Evolutionary conservation across 208 protist genomes (phyloP), one percentile per base, ranked within the genome.

Genomic region (Crithidia mellificae): DNA sequence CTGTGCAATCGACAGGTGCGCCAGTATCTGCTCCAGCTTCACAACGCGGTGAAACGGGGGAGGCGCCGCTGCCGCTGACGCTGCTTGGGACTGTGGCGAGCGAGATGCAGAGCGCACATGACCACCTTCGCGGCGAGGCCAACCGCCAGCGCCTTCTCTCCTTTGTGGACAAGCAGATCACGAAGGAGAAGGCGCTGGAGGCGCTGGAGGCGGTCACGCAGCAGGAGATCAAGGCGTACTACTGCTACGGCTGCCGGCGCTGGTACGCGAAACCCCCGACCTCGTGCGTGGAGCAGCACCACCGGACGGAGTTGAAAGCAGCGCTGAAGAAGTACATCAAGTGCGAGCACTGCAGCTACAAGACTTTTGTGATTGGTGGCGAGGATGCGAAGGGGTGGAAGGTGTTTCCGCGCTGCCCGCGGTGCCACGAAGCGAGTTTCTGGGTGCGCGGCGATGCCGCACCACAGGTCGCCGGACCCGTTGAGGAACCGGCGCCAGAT

Each of bases 321-420:
- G 86, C 89, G 15, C 64, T 77, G 43, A 80, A 86, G 55, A 80
- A 78, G 64, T 92, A 84, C 62, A 82, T 91, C 67, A 72, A 85
- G 67, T 94, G 89, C 67, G 78, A 84, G 46, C 77, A 87, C 59
- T 94, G 89, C 72, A 38, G 52, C 29, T 90, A 92, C 77, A 92
- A 90, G 67, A 92, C 83, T 11, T 85, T 78, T 46, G 55, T 92
- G 17, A 67, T 94, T 32, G 70, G 70, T 19, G 89, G 89, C 8
- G 78, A 92, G 29, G 74, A 74, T 43, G 77, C 74, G 29, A 69
- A 74, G 22, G 78, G 85, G 0, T 85, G 66, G 73, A 80, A 78
- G 57, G 51, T 90, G n/a, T 73, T 90, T 52, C 86, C 86, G 29
- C 41, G 67, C 6, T 94, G 89, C 25, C 89, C 89, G 30, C 81